Evolutionary conservation across 371 early-diverging fungal genomes (phyloP).

Genomic region (Mucor piriformis): DNA sequence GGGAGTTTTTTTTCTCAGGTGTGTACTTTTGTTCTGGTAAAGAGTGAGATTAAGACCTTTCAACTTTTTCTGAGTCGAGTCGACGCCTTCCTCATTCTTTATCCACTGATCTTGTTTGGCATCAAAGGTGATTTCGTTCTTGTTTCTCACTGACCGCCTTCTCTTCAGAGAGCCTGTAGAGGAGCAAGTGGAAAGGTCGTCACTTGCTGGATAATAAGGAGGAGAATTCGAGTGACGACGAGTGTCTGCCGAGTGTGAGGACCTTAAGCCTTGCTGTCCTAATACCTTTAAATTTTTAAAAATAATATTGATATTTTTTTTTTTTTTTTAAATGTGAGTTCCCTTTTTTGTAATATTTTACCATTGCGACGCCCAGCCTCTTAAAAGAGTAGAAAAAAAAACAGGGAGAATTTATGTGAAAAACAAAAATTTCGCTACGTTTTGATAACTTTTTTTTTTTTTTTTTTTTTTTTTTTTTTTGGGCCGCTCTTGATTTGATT

Average conservation of each 20-base stretch:
- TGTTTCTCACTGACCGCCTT: constrained; percentile 8
- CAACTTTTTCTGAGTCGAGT: constrained; percentile 24
- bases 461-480: background rate
- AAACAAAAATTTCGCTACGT: no score
- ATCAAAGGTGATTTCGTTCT: background rate
- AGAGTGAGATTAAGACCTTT: constrained; percentile 17
- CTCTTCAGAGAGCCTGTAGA: constrained; percentile 29
- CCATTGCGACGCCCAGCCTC: background rate
- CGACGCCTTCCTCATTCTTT: constrained; percentile 4
- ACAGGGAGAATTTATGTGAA: background rate
- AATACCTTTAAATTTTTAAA: constrained; percentile 7
- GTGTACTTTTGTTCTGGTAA: constrained; percentile 4
- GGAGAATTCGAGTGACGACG: constrained; percentile 15
- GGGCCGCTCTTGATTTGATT: background rate
- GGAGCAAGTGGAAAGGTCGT: constrained; percentile 21
- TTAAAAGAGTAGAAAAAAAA: background rate
- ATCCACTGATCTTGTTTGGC: constrained; percentile 11
- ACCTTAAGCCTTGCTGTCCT: constrained; percentile 16
- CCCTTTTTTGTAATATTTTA: constrained; percentile 6
- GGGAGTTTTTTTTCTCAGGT: background rate
- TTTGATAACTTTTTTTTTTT: no score
- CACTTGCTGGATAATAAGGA: constrained; percentile 21
- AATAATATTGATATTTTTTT: background rate
- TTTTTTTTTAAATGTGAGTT: background rate
- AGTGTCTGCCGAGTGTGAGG: constrained; percentile 24